phyloP scores from a whole-genome alignment of 768 basidiomycete genomes.

The Mycena vitilis region DNA sequence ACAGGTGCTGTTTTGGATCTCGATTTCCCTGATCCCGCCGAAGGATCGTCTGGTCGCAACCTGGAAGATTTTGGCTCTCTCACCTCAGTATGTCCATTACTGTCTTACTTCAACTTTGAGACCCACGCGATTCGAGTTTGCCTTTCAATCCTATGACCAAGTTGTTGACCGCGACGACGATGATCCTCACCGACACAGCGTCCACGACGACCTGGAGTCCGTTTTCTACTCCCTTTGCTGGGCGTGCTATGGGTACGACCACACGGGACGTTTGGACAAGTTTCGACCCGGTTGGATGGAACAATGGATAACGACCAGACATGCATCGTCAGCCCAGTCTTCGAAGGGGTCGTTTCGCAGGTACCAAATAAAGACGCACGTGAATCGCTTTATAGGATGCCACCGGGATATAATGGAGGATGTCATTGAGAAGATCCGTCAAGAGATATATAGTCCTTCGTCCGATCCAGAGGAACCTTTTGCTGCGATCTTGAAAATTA shows the following conservation, averaged over 20 bases:
- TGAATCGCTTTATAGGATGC: conserved; percentile 29
- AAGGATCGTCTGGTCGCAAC: conserved; percentile 14
- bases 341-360: not conserved
- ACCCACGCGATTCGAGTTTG: conserved; percentile 10
- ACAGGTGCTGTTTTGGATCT: conserved; percentile 24
- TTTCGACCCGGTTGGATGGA: conserved; percentile 23
- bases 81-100: not conserved
- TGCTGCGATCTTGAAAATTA: conserved; percentile 4
- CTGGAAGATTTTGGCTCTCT: not conserved
- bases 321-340: not conserved
- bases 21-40: conserved; percentile 13
- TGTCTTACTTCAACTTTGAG: too few species aligned
- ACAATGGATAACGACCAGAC: not conserved
- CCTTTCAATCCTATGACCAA: conserved; percentile 5
- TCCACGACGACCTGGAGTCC: conserved; percentile 21
- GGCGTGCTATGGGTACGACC: conserved; percentile 30
- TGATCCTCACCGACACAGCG: not conserved
- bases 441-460: fast-evolving
- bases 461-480: not conserved
- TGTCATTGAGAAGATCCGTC: conserved; percentile 15
- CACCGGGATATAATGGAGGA: conserved; percentile 25
- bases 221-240: conserved; percentile 30
- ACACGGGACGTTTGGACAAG: conserved; percentile 22
- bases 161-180: not conserved
- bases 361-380: not conserved